phyloP scores from a whole-genome alignment of 805 yeast genomes.

The Wickerhamiella shivajii region DNA sequence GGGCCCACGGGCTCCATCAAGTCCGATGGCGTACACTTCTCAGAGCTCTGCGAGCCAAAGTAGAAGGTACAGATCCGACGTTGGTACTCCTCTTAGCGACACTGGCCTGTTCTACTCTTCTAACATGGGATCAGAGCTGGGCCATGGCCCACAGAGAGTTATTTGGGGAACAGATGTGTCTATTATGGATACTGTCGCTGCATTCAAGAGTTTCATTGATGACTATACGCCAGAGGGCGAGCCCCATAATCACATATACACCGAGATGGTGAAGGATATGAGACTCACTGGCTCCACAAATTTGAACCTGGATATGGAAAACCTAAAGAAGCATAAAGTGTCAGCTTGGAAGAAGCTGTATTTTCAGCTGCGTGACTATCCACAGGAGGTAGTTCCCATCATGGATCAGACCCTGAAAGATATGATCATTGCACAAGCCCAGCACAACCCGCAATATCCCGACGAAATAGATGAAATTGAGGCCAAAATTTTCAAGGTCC shows the following conservation, averaged over 20 bases:
- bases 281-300: slow-evolving; percentile 65
- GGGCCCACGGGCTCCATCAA: too few species aligned
- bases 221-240: slow-evolving; percentile 60
- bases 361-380: slow-evolving; percentile 77
- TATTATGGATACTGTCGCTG: slow-evolving; percentile 69
- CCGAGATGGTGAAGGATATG: slow-evolving; percentile 59
- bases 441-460: slow-evolving; percentile 16
- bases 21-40: too few species aligned
- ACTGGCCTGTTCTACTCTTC: background rate
- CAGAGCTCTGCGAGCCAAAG: too few species aligned
- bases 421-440: slow-evolving; percentile 44
- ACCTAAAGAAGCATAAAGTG: slow-evolving; percentile 59
- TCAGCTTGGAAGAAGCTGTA: slow-evolving; percentile 47
- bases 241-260: slow-evolving; percentile 63
- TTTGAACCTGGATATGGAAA: slow-evolving; percentile 69
- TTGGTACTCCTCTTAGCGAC: too few species aligned
- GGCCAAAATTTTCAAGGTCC: slow-evolving; percentile 65
- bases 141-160: slow-evolving; percentile 66
- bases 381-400: slow-evolving; percentile 92
- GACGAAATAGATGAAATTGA: slow-evolving; percentile 52
- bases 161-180: slow-evolving; percentile 98
- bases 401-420: slow-evolving; percentile 95
- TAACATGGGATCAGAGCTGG: slow-evolving; percentile 12
- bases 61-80: too few species aligned
- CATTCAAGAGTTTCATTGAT: slow-evolving; percentile 71